phyloP scores from a whole-genome alignment of 176 grass and related monocot species.

The Oryza meridionalis region DNA sequence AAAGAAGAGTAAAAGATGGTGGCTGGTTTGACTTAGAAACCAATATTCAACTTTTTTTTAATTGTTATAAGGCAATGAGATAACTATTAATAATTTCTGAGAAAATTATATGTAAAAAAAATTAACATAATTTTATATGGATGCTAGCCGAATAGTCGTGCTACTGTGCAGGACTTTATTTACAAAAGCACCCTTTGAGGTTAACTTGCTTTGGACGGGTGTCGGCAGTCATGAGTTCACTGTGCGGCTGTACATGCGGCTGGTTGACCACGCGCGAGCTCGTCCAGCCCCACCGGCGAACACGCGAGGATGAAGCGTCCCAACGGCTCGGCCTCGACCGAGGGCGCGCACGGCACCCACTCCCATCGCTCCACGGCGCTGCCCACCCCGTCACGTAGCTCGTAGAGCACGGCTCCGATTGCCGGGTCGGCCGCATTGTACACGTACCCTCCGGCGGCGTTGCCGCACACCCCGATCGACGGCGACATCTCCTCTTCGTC shows the following conservation, averaged over 20 bases:
- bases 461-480: conserved; percentile 65
- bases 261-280: conserved; percentile 26
- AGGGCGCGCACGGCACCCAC: conserved; percentile 65
- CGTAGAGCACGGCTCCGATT: conserved; percentile 72
- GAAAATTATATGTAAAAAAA: no score
- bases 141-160: no score
- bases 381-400: conserved; percentile 24
- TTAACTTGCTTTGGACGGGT: background rate
- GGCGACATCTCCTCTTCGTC: conserved; percentile 21
- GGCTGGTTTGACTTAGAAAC: no score
- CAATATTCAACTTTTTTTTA: no score
- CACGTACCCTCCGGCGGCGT: conserved; percentile 66
- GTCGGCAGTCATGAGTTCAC: background rate
- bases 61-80: no score
- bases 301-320: conserved; percentile 60
- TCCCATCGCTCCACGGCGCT: conserved; percentile 64
- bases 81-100: no score
- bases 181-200: background rate
- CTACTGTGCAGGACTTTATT: background rate
- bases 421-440: conserved; percentile 72
- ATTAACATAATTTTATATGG: no score
- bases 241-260: background rate
- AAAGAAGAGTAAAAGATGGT: no score
- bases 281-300: conserved; percentile 53
- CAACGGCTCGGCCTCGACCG: conserved; percentile 41